Evolutionary conservation across 805 yeast genomes (phyloP), one percentile per base, ranked within the genome.

Genomic region (Candida pseudoglaebosa): DNA sequence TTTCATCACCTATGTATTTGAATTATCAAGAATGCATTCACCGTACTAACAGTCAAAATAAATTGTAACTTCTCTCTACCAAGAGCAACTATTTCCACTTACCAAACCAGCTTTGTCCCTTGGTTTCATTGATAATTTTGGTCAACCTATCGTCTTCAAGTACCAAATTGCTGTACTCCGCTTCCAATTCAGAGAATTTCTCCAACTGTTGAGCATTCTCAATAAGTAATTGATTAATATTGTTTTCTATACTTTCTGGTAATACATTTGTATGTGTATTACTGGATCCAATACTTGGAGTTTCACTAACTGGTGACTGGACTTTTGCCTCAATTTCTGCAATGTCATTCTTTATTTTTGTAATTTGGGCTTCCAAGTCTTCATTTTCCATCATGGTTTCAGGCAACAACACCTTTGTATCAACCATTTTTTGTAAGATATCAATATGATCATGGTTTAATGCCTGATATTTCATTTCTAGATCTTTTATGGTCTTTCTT

Each of bases 351-450:
- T 53, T 52, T 39, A 66, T 49, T 16, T 45, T 43, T 1, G 48
- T 53, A 28, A 82, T 73, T 38, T 70, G 75, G 1, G 57, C 54
- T 19, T 63, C 56, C 36, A 89, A 62, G 32, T 80, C 85, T 18
- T 66, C 72, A 44, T 86, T 85, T 28, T 87, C 95, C 49, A 86
- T 91, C 36, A 74, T 68, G 18, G 91, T 58, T 24, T 83, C 82
- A 2, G 95, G 96, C 18, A 84, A 69, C 38, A 70, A 75, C 29
- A 90, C 76, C 52, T 93, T 81, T 28, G 85, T 82, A 46, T 78
- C 78, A 24, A 91, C 88, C 80, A 93, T 78, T 47, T 81, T 87
- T 61, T 90, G 91, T 3, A 95, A 95, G 28, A 89, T 77, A 39
- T 78, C 84, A 20, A 89, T 77, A 59, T 93, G 97, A 53, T 90